Evolutionary conservation across 306 rosid species (phyloP).

Genomic region (Myrica gale): DNA sequence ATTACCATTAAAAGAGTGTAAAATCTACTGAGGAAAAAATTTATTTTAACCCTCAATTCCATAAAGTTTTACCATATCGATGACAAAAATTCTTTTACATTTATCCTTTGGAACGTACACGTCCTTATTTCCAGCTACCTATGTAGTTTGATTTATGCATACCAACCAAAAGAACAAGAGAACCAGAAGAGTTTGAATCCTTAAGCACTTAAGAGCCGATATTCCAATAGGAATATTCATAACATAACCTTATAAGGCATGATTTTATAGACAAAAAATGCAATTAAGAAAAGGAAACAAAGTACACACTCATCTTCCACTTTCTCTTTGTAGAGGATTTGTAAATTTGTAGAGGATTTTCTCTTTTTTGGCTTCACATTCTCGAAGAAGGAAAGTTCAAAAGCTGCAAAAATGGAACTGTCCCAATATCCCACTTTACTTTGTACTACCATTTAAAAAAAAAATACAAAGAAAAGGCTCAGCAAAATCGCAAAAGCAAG

Average conservation of each 20-base stretch:
- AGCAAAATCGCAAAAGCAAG: too few relatives aligned
- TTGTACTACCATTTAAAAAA: too few relatives aligned
- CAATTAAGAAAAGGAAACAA: not conserved
- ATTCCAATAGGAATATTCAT: not conserved
- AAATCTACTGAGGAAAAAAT: too few relatives aligned
- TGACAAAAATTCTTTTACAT: not conserved
- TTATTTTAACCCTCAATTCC: too few relatives aligned
- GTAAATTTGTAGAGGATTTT: not conserved
- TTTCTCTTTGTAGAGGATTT: too few relatives aligned
- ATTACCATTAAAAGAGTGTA: too few relatives aligned
- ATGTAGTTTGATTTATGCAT: not conserved
- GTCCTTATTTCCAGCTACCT: not conserved
- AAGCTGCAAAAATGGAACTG: constrained; percentile 19
- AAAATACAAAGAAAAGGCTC: too few relatives aligned
- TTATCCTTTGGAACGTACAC: not conserved
- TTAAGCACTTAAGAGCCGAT: not conserved
- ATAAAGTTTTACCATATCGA: not conserved
- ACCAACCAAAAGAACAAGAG: constrained; percentile 2
- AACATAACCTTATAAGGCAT: not conserved
- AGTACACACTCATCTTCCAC: too few relatives aligned
- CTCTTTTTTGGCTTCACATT: not conserved
- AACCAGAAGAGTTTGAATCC: not conserved
- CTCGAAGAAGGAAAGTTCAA: not conserved
- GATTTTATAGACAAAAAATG: not conserved
- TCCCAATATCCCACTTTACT: constrained; percentile 29